Evolutionary conservation across 768 basidiomycete genomes (phyloP).

Genomic region (Pholiota microspora): DNA sequence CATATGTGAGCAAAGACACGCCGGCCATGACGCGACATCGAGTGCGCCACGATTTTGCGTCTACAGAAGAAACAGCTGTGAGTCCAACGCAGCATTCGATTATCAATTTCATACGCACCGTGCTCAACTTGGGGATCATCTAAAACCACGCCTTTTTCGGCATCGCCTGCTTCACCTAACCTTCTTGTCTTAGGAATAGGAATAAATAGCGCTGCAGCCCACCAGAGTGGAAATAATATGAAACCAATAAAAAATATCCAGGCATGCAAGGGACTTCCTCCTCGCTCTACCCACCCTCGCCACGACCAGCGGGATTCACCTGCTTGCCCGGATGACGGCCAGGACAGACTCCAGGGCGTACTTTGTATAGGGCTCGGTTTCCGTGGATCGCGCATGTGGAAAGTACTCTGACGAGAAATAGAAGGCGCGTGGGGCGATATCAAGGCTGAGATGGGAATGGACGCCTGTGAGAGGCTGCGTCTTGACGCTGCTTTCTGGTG

Average conservation of each 20-base stretch:
- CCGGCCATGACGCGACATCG: slow-evolving; percentile 74
- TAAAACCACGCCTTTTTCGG: slow-evolving; percentile 68
- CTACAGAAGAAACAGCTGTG: slow-evolving; percentile 39
- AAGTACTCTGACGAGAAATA: slow-evolving; percentile 52
- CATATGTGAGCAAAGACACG: slow-evolving; percentile 69
- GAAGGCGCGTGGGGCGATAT: slow-evolving; percentile 80
- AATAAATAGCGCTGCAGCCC: slow-evolving; percentile 45
- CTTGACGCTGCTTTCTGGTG: slow-evolving; percentile 35
- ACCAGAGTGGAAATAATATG: slow-evolving; percentile 65
- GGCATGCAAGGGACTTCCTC: slow-evolving; percentile 64
- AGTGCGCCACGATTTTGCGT: slow-evolving; percentile 70
- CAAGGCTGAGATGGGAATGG: slow-evolving; percentile 78
- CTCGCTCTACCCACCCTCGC: slow-evolving; percentile 40
- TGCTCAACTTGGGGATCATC: slow-evolving; percentile 81
- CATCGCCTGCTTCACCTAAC: slow-evolving; percentile 46
- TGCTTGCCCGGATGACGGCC: slow-evolving; percentile 30
- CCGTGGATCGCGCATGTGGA: slow-evolving; percentile 81
- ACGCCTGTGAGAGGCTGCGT: slow-evolving; percentile 63
- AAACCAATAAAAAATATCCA: slow-evolving; percentile 83
- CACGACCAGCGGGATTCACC: slow-evolving; percentile 31
- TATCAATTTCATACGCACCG: slow-evolving; percentile 41
- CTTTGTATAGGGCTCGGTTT: slow-evolving; percentile 56
- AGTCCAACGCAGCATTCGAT: not conserved
- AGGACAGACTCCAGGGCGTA: slow-evolving; percentile 62
- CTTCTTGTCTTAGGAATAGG: slow-evolving; percentile 61